A percentile compares a stretch with the other conserved stretches of the same genome.
phyloP scores from a whole-genome alignment of 2,329 filamentous ascomycete species.

The Fusarium papillatum region DNA sequence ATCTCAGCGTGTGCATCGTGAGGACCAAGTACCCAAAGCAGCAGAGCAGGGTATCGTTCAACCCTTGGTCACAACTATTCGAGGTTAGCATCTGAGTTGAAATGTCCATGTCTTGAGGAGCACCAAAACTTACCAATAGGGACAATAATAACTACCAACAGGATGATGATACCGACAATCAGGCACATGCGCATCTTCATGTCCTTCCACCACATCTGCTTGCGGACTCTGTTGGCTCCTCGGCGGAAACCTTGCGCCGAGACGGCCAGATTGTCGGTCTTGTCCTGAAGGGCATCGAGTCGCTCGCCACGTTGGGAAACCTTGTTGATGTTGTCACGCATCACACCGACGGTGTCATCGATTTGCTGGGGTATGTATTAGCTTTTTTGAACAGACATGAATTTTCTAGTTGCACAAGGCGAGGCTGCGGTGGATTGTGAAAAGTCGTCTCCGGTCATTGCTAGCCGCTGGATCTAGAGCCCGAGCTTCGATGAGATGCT shows the following conservation, averaged over 20 bases:
- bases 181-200: conserved; percentile 99
- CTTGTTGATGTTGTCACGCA: conserved; percentile 98
- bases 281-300: conserved; percentile 90
- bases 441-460: not conserved
- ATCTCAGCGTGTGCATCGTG: conserved; percentile 39
- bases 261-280: conserved; percentile 93
- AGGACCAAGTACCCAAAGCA: conserved; percentile 44
- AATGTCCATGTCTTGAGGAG: too few species aligned
- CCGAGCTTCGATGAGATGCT: not conserved
- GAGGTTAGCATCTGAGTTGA: conserved; percentile 21
- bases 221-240: conserved; percentile 95
- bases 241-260: conserved; percentile 97
- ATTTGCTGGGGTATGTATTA: conserved; percentile 80
- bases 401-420: not conserved
- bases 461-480: not conserved
- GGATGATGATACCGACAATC: conserved; percentile 89
- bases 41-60: conserved; percentile 46
- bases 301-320: conserved; percentile 93
- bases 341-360: conserved; percentile 93
- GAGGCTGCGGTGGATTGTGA: conserved; percentile 8
- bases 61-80: conserved; percentile 52
- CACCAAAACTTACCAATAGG: conserved; percentile 77
- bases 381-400: conserved; percentile 2
- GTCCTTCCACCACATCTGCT: conserved; percentile 99
- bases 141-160: conserved; percentile 95